A percentile compares a stretch with the other conserved stretches of the same genome.
Conservation (phyloP, 257 asterid genomes). For the Echium plantagineum region DNA sequence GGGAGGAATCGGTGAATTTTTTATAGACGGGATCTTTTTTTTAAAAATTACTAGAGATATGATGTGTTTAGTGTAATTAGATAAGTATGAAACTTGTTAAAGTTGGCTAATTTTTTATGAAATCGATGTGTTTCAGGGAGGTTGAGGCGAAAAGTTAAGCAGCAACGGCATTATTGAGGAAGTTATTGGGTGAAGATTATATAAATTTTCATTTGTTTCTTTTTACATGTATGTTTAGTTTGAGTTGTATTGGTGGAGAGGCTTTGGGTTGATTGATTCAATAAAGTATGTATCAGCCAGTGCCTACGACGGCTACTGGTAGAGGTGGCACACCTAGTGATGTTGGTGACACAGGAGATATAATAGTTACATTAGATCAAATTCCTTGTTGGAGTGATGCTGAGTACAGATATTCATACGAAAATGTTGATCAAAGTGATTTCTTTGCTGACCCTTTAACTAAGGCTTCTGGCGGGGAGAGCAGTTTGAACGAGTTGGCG, state of each 20-base stretch:
- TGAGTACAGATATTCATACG: constrained; percentile 53
- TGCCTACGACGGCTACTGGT: constrained; percentile 37
- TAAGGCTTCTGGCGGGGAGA: constrained; percentile 59
- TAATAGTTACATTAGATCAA: constrained; percentile 74
- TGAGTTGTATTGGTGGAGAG: constrained; percentile 1
- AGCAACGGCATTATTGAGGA: background rate
- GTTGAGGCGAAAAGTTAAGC: background rate
- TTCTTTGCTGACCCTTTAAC: constrained; percentile 67
- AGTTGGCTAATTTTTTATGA: background rate
- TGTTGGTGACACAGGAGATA: constrained; percentile 32
- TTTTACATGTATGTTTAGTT: background rate
- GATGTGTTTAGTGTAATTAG: background rate
- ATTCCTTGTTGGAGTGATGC: constrained; percentile 80
- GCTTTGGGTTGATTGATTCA: constrained; percentile 20
- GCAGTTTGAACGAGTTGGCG: constrained; percentile 46
- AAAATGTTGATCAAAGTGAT: constrained; percentile 59
- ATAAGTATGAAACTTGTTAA: background rate
- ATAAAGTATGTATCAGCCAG: constrained; percentile 44
- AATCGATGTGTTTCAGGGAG: background rate
- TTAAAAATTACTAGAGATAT: too few species aligned
- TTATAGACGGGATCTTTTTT: background rate
- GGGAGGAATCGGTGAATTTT: too few species aligned
- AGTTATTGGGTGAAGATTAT: background rate
- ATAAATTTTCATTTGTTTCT: too few species aligned
- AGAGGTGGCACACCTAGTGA: constrained; percentile 73